A percentile compares a stretch with the other conserved stretches of the same genome.
Evolutionary conservation across 2,329 filamentous ascomycete species (phyloP).

Genomic region (Xylariaceae sp.): DNA sequence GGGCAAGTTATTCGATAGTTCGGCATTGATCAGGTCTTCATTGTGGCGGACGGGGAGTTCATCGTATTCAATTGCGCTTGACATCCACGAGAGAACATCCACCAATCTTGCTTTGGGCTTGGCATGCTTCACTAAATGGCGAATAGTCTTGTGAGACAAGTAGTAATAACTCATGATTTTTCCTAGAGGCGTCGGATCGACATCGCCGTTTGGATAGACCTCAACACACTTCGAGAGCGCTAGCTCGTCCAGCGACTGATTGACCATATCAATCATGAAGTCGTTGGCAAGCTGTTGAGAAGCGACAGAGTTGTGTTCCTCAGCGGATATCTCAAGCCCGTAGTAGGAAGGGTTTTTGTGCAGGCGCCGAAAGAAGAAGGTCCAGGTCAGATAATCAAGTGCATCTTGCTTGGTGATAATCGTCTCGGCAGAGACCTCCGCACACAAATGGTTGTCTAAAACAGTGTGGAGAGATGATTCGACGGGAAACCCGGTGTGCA

Average conservation of each 20-base stretch:
- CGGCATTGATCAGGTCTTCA: conserved; percentile 94
- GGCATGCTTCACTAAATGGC: conserved; percentile 78
- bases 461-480: conserved; percentile 97
- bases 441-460: conserved; percentile 93
- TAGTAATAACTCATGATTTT: conserved; percentile 99
- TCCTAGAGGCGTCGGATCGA: conserved; percentile 88
- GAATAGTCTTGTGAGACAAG: conserved; percentile 91
- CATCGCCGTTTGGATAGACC: conserved; percentile 83
- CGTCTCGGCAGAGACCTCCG: conserved; percentile 92
- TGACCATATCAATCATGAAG: conserved; percentile 93
- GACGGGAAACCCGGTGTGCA: conserved; percentile 97
- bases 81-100: conserved; percentile 91
- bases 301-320: conserved; percentile 86
- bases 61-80: conserved; percentile 91
- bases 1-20: conserved; percentile 83
- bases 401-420: conserved; percentile 95
- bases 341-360: conserved; percentile 99
- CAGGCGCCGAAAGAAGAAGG: conserved; percentile 95
- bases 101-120: conserved; percentile 78
- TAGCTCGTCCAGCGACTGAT: conserved; percentile 82
- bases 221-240: conserved; percentile 84
- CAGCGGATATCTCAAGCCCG: conserved; percentile 88
- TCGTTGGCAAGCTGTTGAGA: conserved; percentile 90
- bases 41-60: conserved; percentile 98
- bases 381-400: conserved; percentile 97